Base-by-base conservation (phyloP, 805 yeast genomes). In the Candida andamanensis region DNA sequence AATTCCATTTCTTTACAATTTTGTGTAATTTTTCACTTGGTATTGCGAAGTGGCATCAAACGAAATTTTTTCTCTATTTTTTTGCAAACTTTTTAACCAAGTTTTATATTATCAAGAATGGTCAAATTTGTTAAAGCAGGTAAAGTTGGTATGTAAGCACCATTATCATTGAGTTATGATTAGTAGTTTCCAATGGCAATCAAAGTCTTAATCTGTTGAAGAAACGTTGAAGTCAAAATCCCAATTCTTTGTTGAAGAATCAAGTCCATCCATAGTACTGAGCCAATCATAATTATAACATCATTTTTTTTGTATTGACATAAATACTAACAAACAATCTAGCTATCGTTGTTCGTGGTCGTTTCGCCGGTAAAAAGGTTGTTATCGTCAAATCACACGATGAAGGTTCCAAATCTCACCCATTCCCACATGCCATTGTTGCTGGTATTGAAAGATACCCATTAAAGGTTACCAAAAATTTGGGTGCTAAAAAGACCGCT, bases 281-380 rank as follows among this genome's bases (percentile, higher is more conserved):
- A n/a, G n/a, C n/a, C n/a, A n/a, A n/a, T n/a, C n/a, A n/a, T n/a
- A n/a, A n/a, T n/a, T n/a, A n/a, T n/a, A n/a, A n/a, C n/a, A n/a
- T n/a, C n/a, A n/a, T n/a, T n/a, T n/a, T n/a, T n/a, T n/a, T n/a
- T n/a, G n/a, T n/a, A n/a, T n/a, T n/a, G n/a, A n/a, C n/a, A n/a
- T n/a, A n/a, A n/a, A n/a, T n/a, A n/a, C n/a, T n/a, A n/a, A n/a
- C n/a, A 63, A 63, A 65, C 21, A 26, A 17, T 31, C 28, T 65
- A 84, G 95, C 97, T 77, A 89, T 92, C 76, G 89, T 92, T 70
- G 95, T 89, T 72, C 90, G 97, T 73, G 98, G 98, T 66, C 92
- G 98, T 78, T 90, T 79, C 85, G 98, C 98, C 69, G 98, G 98
- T 79, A 90, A 89, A 85, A 92, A 92, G 84, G 98, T 92, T 54